Evolutionary conservation across 768 basidiomycete genomes (phyloP).

Genomic region (Postia placenta): DNA sequence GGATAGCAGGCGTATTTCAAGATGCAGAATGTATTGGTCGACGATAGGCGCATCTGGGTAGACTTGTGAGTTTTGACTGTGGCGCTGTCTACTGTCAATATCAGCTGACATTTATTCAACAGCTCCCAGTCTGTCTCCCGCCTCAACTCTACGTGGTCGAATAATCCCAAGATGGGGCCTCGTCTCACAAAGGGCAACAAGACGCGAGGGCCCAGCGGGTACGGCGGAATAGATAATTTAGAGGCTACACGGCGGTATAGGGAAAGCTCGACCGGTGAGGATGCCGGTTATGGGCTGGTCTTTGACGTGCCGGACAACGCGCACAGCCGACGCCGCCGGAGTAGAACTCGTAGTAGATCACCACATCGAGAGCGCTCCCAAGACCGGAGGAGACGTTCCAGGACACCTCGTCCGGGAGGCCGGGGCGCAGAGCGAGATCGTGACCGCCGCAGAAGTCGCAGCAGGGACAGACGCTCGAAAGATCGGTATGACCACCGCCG

Average conservation of each 20-base stretch:
- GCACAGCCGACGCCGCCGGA: constrained; percentile 35
- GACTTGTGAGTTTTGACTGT: constrained; percentile 73
- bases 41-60: constrained; percentile 98
- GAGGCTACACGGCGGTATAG: constrained; percentile 70
- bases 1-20: constrained; percentile 88
- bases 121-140: constrained; percentile 94
- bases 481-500: constrained; percentile 14
- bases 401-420: constrained; percentile 18
- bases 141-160: constrained; percentile 78
- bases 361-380: constrained; percentile 20
- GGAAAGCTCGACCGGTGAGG: constrained; percentile 28
- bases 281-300: constrained; percentile 67
- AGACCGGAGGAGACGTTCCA: constrained; percentile 17
- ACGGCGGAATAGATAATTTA: constrained; percentile 70
- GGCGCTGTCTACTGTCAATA: constrained; percentile 3
- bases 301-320: constrained; percentile 59
- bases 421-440: constrained; percentile 15
- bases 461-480: constrained; percentile 17
- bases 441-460: constrained; percentile 26
- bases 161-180: constrained; percentile 55
- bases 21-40: constrained; percentile 98
- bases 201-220: constrained; percentile 35
- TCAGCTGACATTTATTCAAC: constrained; percentile 14
- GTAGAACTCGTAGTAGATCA: constrained; percentile 41
- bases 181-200: constrained; percentile 24